Evolutionary conservation across 208 protist genomes (phyloP).

Genomic region (Giardia duodenalis): DNA sequence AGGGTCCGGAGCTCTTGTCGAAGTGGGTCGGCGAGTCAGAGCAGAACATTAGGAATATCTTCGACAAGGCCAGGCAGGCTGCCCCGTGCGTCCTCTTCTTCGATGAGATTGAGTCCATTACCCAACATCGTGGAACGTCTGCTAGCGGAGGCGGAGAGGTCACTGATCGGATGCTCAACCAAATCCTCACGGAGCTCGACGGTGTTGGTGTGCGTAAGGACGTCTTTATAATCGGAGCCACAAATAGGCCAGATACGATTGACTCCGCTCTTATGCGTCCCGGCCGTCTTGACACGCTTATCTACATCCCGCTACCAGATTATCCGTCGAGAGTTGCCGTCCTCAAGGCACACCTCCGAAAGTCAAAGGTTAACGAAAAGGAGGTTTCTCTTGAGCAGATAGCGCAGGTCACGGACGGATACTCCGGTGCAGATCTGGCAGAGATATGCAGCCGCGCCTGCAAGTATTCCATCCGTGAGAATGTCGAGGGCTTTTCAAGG

Average conservation of each 20-base stretch:
- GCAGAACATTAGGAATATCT: slow-evolving; percentile 97
- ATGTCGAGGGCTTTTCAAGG: not conserved
- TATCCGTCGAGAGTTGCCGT: slow-evolving; percentile 76
- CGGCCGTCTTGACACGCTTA: slow-evolving; percentile 76
- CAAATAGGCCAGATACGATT: slow-evolving; percentile 99
- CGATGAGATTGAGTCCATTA: slow-evolving; percentile 99
- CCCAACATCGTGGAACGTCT: slow-evolving; percentile 85
- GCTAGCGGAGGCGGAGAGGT: slow-evolving; percentile 79
- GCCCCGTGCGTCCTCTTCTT: slow-evolving; percentile 99
- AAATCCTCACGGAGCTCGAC: slow-evolving; percentile 99
- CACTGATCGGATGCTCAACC: slow-evolving; percentile 98
- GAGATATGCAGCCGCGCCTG: slow-evolving; percentile 68
- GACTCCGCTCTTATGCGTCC: slow-evolving; percentile 96
- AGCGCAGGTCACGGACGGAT: slow-evolving; percentile 83
- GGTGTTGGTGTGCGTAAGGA: slow-evolving; percentile 95
- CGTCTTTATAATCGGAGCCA: slow-evolving; percentile 99
- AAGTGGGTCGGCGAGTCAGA: slow-evolving; percentile 99
- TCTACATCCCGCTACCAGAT: slow-evolving; percentile 99
- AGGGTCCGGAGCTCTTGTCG: slow-evolving; percentile 99
- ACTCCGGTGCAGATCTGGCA: slow-evolving; percentile 94
- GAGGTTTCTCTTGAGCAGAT: slow-evolving; percentile 85
- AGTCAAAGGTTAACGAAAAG: slow-evolving; percentile 73
- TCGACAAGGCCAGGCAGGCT: slow-evolving; percentile 95
- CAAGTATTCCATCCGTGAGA: slow-evolving; percentile 69
- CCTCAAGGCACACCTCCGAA: slow-evolving; percentile 83